Evolutionary conservation across 768 basidiomycete genomes (phyloP).

Genomic region (Auricularia sp.): DNA sequence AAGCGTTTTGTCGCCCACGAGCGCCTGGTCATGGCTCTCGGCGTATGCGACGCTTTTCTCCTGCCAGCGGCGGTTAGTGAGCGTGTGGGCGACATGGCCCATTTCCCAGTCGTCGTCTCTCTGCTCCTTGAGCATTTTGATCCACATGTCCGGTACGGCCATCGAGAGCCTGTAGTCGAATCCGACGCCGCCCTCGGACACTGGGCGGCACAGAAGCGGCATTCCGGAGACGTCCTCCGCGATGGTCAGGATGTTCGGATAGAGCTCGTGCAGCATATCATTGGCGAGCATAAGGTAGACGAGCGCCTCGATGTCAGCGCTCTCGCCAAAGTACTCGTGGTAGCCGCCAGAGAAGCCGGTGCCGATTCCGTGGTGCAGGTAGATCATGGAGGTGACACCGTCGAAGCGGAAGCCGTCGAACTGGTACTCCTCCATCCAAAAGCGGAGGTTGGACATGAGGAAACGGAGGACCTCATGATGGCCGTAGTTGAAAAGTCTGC

Average conservation of each 20-base stretch:
- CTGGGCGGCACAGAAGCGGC: constrained; percentile 83
- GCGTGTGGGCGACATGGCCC: constrained; percentile 73
- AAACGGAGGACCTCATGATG: constrained; percentile 91
- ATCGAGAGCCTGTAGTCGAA: constrained; percentile 98
- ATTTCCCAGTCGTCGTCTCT: constrained; percentile 83
- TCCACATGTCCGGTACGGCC: constrained; percentile 99
- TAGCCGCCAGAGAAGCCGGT: constrained; percentile 97
- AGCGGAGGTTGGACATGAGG: constrained; percentile 88
- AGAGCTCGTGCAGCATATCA: constrained; percentile 73
- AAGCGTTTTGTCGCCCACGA: constrained; percentile 96
- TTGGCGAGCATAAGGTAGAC: constrained; percentile 98
- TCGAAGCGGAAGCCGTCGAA: constrained; percentile 99
- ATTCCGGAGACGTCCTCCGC: constrained; percentile 99
- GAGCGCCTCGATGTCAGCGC: constrained; percentile 79
- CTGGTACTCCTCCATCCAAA: constrained; percentile 88
- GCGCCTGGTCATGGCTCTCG: constrained; percentile 95
- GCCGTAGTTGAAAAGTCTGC: constrained; percentile 93
- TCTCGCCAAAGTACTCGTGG: constrained; percentile 91
- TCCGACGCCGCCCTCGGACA: constrained; percentile 76
- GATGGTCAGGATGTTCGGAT: constrained; percentile 76
- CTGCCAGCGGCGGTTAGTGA: constrained; percentile 78
- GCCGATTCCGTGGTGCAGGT: constrained; percentile 94
- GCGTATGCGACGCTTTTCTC: constrained; percentile 91
- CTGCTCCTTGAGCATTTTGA: constrained; percentile 93
- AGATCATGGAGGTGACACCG: constrained; percentile 99